Evolutionary conservation across 1,284 basidiomycete species (phyloP), one percentile per base, ranked within the genome.

Genomic region (Waitea zeae): DNA sequence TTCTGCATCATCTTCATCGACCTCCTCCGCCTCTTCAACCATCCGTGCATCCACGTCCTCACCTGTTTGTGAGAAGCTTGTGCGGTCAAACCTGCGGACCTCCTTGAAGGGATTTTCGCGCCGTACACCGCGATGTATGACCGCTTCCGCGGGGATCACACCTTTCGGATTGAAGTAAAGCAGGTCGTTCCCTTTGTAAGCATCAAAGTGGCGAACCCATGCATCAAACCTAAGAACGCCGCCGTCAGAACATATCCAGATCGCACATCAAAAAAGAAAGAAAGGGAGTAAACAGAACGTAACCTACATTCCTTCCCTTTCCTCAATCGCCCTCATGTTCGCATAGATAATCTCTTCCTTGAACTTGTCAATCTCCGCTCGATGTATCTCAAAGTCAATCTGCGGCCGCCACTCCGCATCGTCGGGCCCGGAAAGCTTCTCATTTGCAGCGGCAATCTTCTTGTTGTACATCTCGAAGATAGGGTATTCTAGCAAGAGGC

Each of bases 401-500:
- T 64, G 58, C 4, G 67, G 64, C 34, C 77, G 65, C 50, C 68
- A 72, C n/a, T n/a, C n/a, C 33, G 76, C 66, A 19, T 61, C 51
- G 46, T 75, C 61, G 14, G 59, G 49, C 18, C 60, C 53, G 22
- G 62, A 46, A 13, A 72, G 50, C 32, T 69, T 68, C 38, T 67
- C 58, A 52, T 86, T 89, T 33, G 65, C 59, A 9, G 58, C 59
- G 5, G 49, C 55, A 43, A 88, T 67, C 38, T 67, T 68, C 38
- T 57, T 56, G 51, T 81, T 86, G 59, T 93, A 93, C 5, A 70
- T 72, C 34, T 75, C 67, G 49, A 88, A 92, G 42, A 92, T 72
- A 1, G 92, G 93, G 45, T 88, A 72, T 55, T 97, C 88, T 24
- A 99, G 71, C n/a, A 98, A 61, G 6, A 99, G 67, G 5, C 95